A percentile compares a stretch with the other conserved stretches of the same genome.
Conservation (phyloP, 2,329 filamentous ascomycete genomes). For the Alternaria burnsii region DNA sequence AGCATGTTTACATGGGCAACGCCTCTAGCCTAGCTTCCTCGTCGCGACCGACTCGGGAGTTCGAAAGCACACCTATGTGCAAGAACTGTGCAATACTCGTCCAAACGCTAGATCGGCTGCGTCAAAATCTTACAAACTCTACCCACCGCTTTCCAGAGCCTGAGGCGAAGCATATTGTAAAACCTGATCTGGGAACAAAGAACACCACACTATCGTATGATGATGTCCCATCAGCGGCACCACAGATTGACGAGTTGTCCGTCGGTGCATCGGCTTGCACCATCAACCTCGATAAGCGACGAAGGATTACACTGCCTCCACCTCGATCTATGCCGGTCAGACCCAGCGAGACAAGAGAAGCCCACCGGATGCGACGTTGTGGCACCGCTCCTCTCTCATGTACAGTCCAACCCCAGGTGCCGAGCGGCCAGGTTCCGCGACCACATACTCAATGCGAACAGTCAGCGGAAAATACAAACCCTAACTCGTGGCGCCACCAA, state of each 20-base stretch:
- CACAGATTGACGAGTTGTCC: not conserved
- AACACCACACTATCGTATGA: not conserved
- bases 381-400: not conserved
- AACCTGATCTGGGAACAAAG: not conserved
- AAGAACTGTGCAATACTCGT: constrained; percentile 37
- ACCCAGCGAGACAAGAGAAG: not conserved
- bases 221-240: not conserved
- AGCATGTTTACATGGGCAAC: constrained; percentile 31
- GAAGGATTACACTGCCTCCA: not conserved
- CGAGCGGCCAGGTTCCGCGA: not conserved
- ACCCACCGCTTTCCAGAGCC: not conserved
- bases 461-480: not conserved
- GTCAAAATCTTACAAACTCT: constrained; percentile 24
- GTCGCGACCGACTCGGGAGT: not conserved
- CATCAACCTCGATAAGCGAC: not conserved
- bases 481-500: not conserved
- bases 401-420: not conserved
- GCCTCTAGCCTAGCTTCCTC: not conserved
- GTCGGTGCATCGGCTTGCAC: not conserved
- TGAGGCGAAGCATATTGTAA: not conserved
- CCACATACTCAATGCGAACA: not conserved
- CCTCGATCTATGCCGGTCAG: not conserved
- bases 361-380: not conserved
- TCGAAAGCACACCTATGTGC: constrained; percentile 17
- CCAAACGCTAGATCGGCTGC: constrained; percentile 33